Evolutionary conservation across 2,329 filamentous ascomycete species (phyloP), one percentile per base, ranked within the genome.

Genomic region (Alternaria triticina): DNA sequence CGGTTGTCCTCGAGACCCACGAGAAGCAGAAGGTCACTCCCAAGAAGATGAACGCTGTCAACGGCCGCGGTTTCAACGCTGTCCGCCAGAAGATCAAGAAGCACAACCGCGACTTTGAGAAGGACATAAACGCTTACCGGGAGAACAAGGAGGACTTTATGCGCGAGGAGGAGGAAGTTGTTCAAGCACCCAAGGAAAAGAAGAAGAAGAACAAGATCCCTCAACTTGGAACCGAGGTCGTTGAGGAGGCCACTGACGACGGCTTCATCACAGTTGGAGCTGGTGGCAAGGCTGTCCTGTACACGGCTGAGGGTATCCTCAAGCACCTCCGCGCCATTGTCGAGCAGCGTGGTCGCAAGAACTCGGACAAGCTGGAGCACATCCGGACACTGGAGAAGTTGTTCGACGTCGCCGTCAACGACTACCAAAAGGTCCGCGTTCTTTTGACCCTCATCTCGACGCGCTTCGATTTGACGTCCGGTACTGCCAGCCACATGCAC

Each of bases 1-100:
- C 97, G 75, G 89, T 91, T 79, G 92, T 97, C 87, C 94, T 94
- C 79, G 96, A 99, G 85, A 90, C 94, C 23, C 88, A 97, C 70
- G 89, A 94, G 75, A 97, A 97, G 87, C 93, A 97, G 80, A 99
- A 99, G 86, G 92, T 96, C 72, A 92, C 92, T 3, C 89, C 91
- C 68, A 97, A 97, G 89, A 98, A 97, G 88, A 97, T 98, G 94
- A 99, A 97, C 84, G 94, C 94, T 66, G 96, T 91, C 78, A 96
- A 95, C 79, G 91, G 94, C 70, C 93, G 94, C 83, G 94, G 94
- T 76, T 88, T 99, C 77, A 99, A 98, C 81, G 93, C 94, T 67
- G 92, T 98, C 77, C 97, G 97, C 85, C 96, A 99, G 82, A 94
- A 94, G 84, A 93, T 99, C 85, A 94, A 95, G 89, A 98, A 97